phyloP scores from a whole-genome alignment of 371 early-diverging fungal genomes.

The Lichtheimia hyalospora region DNA sequence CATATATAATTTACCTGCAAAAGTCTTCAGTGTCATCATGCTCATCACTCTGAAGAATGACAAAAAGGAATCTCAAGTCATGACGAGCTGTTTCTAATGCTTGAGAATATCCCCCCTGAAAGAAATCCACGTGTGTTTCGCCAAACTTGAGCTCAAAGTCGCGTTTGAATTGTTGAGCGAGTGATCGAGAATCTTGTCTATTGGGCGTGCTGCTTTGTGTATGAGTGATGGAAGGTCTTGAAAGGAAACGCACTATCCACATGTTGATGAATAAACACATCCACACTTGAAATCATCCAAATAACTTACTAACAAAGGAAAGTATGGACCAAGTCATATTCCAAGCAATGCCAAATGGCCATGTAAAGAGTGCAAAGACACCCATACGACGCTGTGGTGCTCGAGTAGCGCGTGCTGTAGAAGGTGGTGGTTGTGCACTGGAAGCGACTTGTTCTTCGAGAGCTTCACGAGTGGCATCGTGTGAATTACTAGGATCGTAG shows the following conservation, averaged over 20 bases:
- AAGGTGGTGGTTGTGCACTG: constrained; percentile 3
- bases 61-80: constrained; percentile 73
- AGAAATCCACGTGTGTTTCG: constrained; percentile 71
- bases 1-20: constrained; percentile 45
- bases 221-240: constrained; percentile 15
- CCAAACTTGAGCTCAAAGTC: constrained; percentile 78
- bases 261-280: constrained; percentile 6
- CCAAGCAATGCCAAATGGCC: constrained; percentile 69
- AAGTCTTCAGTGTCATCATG: constrained; percentile 81
- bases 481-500: constrained; percentile 22
- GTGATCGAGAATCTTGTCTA: constrained; percentile 56
- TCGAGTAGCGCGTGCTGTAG: constrained; percentile 7
- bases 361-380: constrained; percentile 50
- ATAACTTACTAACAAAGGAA: constrained; percentile 53
- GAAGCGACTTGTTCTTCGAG: constrained; percentile 33
- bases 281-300: neutral
- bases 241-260: constrained; percentile 14
- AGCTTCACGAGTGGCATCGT: constrained; percentile 19
- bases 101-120: constrained; percentile 78
- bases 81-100: constrained; percentile 74
- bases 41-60: constrained; percentile 77
- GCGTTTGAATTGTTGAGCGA: constrained; percentile 67
- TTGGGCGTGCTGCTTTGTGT: constrained; percentile 8
- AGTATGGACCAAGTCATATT: constrained; percentile 66
- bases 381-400: constrained; percentile 13